A percentile compares a stretch with the other conserved stretches of the same genome.
Evolutionary conservation across 352 stramenopile species (phyloP).

Genomic region (Globisporangium emineosum): DNA sequence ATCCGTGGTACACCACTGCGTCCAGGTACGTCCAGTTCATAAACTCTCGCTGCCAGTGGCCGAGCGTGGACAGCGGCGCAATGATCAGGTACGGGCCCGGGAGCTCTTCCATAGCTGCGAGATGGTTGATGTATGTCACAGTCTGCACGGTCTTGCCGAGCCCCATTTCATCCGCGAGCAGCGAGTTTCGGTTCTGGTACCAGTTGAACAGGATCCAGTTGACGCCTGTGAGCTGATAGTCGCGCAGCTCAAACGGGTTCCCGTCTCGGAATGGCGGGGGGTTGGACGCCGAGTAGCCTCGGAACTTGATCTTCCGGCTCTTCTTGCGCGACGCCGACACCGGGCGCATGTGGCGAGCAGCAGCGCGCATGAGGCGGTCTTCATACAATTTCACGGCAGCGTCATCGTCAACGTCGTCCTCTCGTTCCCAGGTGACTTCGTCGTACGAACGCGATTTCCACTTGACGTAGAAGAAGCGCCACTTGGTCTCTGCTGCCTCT

Average conservation of each 20-base stretch:
- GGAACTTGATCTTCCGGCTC: constrained; percentile 67
- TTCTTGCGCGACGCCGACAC: constrained; percentile 29
- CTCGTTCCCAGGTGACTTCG: constrained; percentile 97
- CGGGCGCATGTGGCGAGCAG: constrained; percentile 49
- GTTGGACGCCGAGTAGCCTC: constrained; percentile 62
- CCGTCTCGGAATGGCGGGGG: constrained; percentile 54
- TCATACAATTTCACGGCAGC: constrained; percentile 81
- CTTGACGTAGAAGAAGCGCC: constrained; percentile 98
- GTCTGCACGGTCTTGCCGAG: constrained; percentile 96
- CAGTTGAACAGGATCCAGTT: constrained; percentile 99
- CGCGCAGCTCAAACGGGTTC: constrained; percentile 86
- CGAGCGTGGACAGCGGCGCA: constrained; percentile 96
- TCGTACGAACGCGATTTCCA: constrained; percentile 98
- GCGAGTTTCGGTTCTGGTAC: constrained; percentile 96
- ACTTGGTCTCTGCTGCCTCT: constrained; percentile 23
- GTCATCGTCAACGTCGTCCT: constrained; percentile 93
- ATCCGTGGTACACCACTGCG: constrained; percentile 98
- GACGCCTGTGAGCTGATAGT: constrained; percentile 99
- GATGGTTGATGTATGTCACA: constrained; percentile 94
- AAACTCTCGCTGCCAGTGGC: constrained; percentile 97
- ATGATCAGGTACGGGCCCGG: constrained; percentile 97
- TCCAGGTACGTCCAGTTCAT: constrained; percentile 97
- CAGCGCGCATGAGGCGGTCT: constrained; percentile 47
- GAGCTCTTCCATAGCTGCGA: constrained; percentile 93
- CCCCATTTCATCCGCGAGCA: constrained; percentile 99